Evolutionary conservation across 1,284 basidiomycete species (phyloP).

Genomic region (Ustilago cynodontis): DNA sequence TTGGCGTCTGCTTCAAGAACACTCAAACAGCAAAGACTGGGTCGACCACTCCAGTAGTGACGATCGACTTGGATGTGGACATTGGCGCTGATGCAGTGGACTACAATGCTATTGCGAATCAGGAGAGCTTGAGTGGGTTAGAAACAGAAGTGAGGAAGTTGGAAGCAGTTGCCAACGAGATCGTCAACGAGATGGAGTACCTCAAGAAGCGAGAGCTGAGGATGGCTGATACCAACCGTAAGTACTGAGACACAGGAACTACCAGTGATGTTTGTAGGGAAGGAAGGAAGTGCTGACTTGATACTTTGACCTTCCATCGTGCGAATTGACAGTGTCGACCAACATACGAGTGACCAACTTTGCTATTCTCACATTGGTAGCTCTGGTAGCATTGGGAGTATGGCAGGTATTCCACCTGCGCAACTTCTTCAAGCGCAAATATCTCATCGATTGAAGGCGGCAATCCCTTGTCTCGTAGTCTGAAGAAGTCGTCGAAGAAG

Average conservation of each 20-base stretch:
- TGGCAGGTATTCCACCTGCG: constrained; percentile 96
- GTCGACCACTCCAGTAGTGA: constrained; percentile 8
- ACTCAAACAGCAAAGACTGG: constrained; percentile 3
- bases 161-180: constrained; percentile 92
- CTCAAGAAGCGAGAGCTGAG: constrained; percentile 88
- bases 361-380: constrained; percentile 85
- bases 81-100: constrained; percentile 98
- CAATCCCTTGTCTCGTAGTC: not conserved
- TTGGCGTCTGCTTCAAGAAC: constrained; percentile 94
- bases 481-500: not conserved
- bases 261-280: too few relatives aligned
- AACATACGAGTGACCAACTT: constrained; percentile 91
- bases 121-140: constrained; percentile 92
- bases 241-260: constrained; percentile 67
- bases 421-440: constrained; percentile 95
- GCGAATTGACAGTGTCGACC: constrained; percentile 80
- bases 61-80: constrained; percentile 91
- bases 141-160: constrained; percentile 99
- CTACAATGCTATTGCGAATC: constrained; percentile 99
- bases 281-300: not conserved
- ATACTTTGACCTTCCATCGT: not conserved
- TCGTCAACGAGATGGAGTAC: constrained; percentile 93
- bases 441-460: constrained; percentile 83
- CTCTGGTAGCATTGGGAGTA: constrained; percentile 83
- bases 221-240: constrained; percentile 92